Percentiles rank a stretch among this genome's conserved stretches.
phyloP scores from a whole-genome alignment of 1,284 basidiomycete genomes.

The Rhodotorula sp. region DNA sequence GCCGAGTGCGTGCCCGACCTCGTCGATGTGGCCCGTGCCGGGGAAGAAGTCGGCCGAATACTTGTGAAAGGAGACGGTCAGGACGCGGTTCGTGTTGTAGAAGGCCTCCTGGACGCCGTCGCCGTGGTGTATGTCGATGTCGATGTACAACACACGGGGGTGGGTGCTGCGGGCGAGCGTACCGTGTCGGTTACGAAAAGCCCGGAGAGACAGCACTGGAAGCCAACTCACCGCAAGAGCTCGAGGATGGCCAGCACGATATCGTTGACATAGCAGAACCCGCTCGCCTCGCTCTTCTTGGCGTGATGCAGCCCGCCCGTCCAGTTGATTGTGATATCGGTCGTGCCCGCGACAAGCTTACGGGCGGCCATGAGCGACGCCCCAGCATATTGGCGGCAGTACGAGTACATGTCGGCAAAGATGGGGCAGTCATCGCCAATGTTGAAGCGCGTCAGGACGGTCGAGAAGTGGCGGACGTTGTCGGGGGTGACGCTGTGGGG shows the following conservation, averaged over 20 bases:
- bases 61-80: slow-evolving; percentile 99
- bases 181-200: too few species aligned
- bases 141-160: slow-evolving; percentile 89
- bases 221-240: slow-evolving; percentile 66
- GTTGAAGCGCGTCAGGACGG: slow-evolving; percentile 43
- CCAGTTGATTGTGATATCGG: slow-evolving; percentile 98
- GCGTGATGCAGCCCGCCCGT: slow-evolving; percentile 94
- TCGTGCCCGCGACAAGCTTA: slow-evolving; percentile 76
- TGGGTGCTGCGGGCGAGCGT: slow-evolving; percentile 62
- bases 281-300: slow-evolving; percentile 91
- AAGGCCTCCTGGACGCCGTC: slow-evolving; percentile 97
- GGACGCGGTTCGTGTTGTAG: slow-evolving; percentile 94
- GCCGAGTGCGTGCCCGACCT: slow-evolving; percentile 76
- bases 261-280: slow-evolving; percentile 95
- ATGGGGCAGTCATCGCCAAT: slow-evolving; percentile 81
- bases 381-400: slow-evolving; percentile 87
- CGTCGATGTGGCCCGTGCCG: slow-evolving; percentile 87
- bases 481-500: slow-evolving; percentile 70
- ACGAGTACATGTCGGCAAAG: slow-evolving; percentile 87
- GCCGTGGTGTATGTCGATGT: slow-evolving; percentile 96
- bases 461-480: slow-evolving; percentile 61
- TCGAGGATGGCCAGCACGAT: slow-evolving; percentile 93
- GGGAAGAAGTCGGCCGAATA: slow-evolving; percentile 99
- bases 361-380: slow-evolving; percentile 85
- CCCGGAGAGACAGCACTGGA: too few species aligned